Conservation (phyloP, 2,329 filamentous ascomycete genomes). For the Aspergillus cejpii region DNA sequence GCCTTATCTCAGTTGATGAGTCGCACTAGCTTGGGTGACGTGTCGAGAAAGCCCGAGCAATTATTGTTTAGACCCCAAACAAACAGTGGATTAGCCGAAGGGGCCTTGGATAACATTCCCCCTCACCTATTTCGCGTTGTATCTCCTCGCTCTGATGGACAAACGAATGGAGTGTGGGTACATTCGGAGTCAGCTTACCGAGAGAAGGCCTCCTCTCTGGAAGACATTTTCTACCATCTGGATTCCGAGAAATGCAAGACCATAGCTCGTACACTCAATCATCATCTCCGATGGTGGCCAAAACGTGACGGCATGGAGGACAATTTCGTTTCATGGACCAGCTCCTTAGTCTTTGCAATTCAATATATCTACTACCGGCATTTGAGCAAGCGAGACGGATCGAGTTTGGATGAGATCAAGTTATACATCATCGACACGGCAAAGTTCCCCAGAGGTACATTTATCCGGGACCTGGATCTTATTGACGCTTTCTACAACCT, state of each 20-base stretch:
- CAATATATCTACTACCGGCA: conserved; percentile 18
- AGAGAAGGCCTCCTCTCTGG: conserved; percentile 1
- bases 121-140: conserved; percentile 8
- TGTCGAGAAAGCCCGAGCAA: conserved; percentile 1
- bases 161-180: conserved; percentile 7
- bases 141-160: conserved; percentile 6
- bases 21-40: conserved; percentile 3
- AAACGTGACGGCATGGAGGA: conserved; percentile 4
- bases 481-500: conserved; percentile 11
- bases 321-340: conserved; percentile 16
- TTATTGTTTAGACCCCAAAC: not conserved
- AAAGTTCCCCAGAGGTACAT: conserved; percentile 10
- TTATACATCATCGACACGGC: conserved; percentile 14
- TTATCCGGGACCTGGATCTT: conserved; percentile 13
- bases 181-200: conserved; percentile 3
- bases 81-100: not conserved
- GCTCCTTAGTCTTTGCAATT: conserved; percentile 13
- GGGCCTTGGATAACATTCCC: conserved; percentile 6
- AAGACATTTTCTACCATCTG: conserved; percentile 10
- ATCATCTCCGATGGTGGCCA: conserved; percentile 10
- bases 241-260: conserved; percentile 2
- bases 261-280: conserved; percentile 5
- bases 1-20: not conserved
- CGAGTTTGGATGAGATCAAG: conserved; percentile 11
- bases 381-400: conserved; percentile 5